Base-by-base conservation (phyloP, 495 filamentous ascomycete species). In the Aspergillus sparsus region DNA sequence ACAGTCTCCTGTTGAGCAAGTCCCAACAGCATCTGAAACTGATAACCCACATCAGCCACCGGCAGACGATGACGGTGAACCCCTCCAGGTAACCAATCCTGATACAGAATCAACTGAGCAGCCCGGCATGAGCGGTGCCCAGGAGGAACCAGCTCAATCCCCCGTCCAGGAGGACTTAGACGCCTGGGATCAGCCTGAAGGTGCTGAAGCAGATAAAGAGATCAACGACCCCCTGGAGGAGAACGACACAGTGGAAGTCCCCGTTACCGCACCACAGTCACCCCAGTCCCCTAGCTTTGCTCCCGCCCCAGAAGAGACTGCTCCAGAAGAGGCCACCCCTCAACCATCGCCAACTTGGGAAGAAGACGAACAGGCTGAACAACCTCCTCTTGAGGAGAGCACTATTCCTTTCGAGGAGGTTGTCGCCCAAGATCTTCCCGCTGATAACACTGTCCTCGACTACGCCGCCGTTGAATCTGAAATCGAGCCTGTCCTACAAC, bases 181-280 rank as follows among this genome's bases (percentile, higher is more conserved):
- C 7, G 53, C 56, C 39, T 64, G 64, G 46, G 64, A 62, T 37
- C 56, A 57, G 34, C 41, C 49, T 27, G 57, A 36, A 13, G 37
- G 35, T 3, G 35, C 50, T 45, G 60, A 62, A 56, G 53, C n/a
- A 34, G 62, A 32, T 27, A 44, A 59, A 27, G 54, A 58, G 35
- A n/a, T 60, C 42, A 46, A 62, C 49, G 41, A 62, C 12, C 21
- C 36, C 35, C 47, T 52, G 31, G 49, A 63, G 6, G 67, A 67
- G 11, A 62, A n/a, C 36, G 54, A 47, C 15, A 53, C 62, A 54
- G 53, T 42, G 57, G 63, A 70, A 42, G 42, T 52, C 35, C 62
- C 66, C 49, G 61, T 68, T 21, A 68, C 66, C 44, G 66, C 62
- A 60, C 66, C 66, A 27, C 66, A 68, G 52, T 61, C 62, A 15